Base-by-base conservation (phyloP, 192 early-diverging fungal genomes). In the Chytriomyces confervae region DNA sequence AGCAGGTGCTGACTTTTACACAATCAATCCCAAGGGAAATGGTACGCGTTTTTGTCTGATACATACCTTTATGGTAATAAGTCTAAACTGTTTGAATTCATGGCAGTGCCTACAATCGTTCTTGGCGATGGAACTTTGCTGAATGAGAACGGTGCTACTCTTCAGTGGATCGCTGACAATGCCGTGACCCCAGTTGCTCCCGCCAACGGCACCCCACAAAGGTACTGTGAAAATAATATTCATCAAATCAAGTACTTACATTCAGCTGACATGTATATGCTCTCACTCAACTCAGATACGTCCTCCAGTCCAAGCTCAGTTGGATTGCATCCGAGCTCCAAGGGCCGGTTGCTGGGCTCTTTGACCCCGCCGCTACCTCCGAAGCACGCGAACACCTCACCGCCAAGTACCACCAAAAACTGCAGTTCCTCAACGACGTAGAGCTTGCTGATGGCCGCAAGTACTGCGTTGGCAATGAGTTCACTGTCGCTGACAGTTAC, bases 401-500 rank as follows among this genome's bases (percentile, higher is more conserved):
- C 16, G 53, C 29, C 27, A 72, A 72, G 69, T 43, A 57, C 20
- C 50, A 72, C 1, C 20, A 1, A 7, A 53, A 72, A 43, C 27
- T 72, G 47, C 16, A 53, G 20, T 53, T 48, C 46, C 36, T 83
- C 0, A 79, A 82, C 7, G 72, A 82, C 6, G 71, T 82, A 13
- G 80, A 81, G 49, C 73, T 81, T 27, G 27, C 29, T 23, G 79
- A 63, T 74, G 72, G 47, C 20, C 49, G 53, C 13, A 81, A 83
- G 3, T 81, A 61, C 61, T 69, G 70, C 46, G 80, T 81, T 5
- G 81, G 81, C 7, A 46, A 67, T 43, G 23, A 63, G 6, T 82
- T 81, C 53, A 83, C 80, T 24, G 77, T 80, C 20, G 80, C 73
- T n/a, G 80, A 81, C 43, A 20, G 75, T 6, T 81, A 81, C 66